A percentile compares a stretch with the other conserved stretches of the same genome.
phyloP scores from a whole-genome alignment of 2,329 filamentous ascomycete species.

The Stagonosporopsis rhizophila region DNA sequence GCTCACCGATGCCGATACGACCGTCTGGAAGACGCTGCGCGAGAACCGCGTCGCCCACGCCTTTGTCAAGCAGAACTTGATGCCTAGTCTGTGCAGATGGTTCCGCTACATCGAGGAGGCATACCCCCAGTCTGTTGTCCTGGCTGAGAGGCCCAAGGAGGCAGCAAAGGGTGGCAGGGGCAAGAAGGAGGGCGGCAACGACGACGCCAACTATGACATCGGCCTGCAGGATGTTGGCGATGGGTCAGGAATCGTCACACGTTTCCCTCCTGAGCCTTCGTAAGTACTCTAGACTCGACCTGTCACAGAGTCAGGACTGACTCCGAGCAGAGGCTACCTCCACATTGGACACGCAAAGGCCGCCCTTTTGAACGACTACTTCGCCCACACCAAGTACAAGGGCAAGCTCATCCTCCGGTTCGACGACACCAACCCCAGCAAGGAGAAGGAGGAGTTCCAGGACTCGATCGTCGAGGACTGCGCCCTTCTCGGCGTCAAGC shows the following conservation, averaged over 20 bases:
- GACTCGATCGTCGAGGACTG: constrained; percentile 94
- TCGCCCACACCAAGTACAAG: constrained; percentile 90
- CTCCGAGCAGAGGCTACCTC: constrained; percentile 69
- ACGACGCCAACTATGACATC: constrained; percentile 88
- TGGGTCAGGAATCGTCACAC: constrained; percentile 76
- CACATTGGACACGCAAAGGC: constrained; percentile 97
- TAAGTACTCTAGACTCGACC: constrained; percentile 51
- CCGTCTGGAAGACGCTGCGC: constrained; percentile 82
- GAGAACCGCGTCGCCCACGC: constrained; percentile 84
- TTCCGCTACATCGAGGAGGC: constrained; percentile 83
- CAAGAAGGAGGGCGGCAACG: constrained; percentile 81
- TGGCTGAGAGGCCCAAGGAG: constrained; percentile 60
- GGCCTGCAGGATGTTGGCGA: constrained; percentile 83
- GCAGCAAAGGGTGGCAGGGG: constrained; percentile 66
- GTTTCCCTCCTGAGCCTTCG: constrained; percentile 94
- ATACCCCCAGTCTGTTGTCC: constrained; percentile 77
- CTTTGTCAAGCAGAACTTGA: constrained; percentile 78
- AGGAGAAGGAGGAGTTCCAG: constrained; percentile 96
- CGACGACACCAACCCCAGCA: constrained; percentile 96
- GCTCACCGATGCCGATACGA: constrained; percentile 77
- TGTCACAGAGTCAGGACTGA: constrained; percentile 16
- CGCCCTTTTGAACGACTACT: constrained; percentile 93
- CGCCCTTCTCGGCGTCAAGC: constrained; percentile 87
- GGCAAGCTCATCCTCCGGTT: constrained; percentile 91
- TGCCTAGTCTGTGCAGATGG: constrained; percentile 84